phyloP scores from a whole-genome alignment of 2,329 filamentous ascomycete species.

The Hawksworthiomyces lignivorus region DNA sequence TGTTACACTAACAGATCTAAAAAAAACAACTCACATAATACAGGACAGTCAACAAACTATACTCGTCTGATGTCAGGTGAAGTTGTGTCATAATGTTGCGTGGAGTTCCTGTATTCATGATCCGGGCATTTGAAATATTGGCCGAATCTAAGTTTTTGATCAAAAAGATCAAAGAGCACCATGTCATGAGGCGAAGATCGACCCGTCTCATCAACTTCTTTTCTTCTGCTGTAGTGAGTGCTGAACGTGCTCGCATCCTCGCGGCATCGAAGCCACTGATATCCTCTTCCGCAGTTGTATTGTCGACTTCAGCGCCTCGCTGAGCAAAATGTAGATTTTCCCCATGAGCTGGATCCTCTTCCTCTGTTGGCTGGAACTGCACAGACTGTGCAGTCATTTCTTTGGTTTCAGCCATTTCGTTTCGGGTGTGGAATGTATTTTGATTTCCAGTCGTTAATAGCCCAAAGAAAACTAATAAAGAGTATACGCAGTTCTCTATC shows the following conservation, averaged over 20 bases:
- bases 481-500: too few species aligned
- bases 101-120: constrained; percentile 33
- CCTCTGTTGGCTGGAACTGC: background rate
- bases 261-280: constrained; percentile 22
- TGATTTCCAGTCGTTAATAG: too few species aligned
- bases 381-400: background rate
- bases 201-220: constrained; percentile 34
- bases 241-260: constrained; percentile 27
- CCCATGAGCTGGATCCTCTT: background rate
- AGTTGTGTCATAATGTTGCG: constrained; percentile 34
- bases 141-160: constrained; percentile 32
- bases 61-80: constrained; percentile 31
- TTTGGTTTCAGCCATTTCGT: constrained; percentile 6
- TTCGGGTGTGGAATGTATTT: background rate
- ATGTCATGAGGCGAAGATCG: constrained; percentile 34
- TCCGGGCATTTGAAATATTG: constrained; percentile 34
- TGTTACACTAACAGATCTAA: too few species aligned
- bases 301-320: constrained; percentile 18
- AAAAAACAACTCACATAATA: constrained; percentile 32
- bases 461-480: too few species aligned
- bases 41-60: constrained; percentile 29
- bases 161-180: constrained; percentile 33
- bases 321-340: constrained; percentile 15
- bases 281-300: background rate
- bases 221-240: constrained; percentile 29